Evolutionary conservation across 768 basidiomycete genomes (phyloP), one percentile per base, ranked within the genome.

Genomic region (Lactarius sanguifluus): DNA sequence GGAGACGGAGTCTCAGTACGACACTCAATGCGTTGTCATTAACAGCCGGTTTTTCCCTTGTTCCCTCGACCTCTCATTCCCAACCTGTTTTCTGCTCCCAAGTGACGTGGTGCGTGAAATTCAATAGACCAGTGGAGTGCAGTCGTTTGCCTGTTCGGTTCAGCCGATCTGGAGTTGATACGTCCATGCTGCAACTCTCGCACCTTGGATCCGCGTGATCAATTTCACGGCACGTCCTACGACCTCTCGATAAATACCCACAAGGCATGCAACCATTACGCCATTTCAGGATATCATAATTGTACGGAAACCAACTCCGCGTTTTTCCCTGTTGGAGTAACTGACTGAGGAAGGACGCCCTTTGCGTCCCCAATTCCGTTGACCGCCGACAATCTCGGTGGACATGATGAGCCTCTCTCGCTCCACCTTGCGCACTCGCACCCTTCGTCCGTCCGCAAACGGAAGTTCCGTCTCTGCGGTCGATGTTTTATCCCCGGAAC

Each of bases 401-500:
- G 62, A 55, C 50, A 58, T 32, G n/a, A 58, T 32, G n/a, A 41
- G 62, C 62, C 62, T 57, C 62, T 47, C 43, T 60, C 55, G 18
- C 43, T 25, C 62, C 62, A 57, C 66, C 34, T 38, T 63, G 57
- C 41, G 43, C 62, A 64, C 62, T 5, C 58, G 40, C 54, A 18
- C 57, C 32, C 43, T 59, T 62, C 61, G 30, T 66, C 30, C 8
- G 56, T 20, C 38, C 56, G 13, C 47, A 6, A 41, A 63, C 52
- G 66, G 62, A 63, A 63, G 18, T 56, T 67, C 52, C 62, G 34
- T 43, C 50, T 34, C 43, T 47, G 41, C 43, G 55, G 32, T 64
- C 41, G 32, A 40, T n/a, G 50, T 63, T 20, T n/a, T 41, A 64
- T 34, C 36, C 58, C 25, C 58, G 36, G 52, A 62, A 63, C 23